phyloP scores from a whole-genome alignment of 805 yeast genomes.

The Metschnikowia lachancei region DNA sequence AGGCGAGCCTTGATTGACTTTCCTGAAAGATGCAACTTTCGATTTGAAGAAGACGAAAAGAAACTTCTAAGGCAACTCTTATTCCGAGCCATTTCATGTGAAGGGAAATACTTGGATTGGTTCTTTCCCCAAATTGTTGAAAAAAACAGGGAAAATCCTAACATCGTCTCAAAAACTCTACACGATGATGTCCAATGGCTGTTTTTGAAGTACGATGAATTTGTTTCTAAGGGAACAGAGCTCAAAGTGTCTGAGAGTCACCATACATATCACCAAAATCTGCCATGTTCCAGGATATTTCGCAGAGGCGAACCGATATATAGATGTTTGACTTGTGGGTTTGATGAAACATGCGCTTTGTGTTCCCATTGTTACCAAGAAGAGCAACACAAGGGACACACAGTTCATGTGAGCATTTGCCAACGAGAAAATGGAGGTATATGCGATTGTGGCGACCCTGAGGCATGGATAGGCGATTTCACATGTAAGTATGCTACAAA shows the following conservation, averaged over 20 bases:
- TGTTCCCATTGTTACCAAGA: conserved; percentile 75
- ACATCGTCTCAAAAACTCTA: conserved; percentile 9
- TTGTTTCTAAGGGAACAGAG: conserved; percentile 17
- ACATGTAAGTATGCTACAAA: conserved; percentile 43
- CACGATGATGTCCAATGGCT: conserved; percentile 34
- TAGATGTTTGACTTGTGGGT: conserved; percentile 71
- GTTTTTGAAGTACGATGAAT: conserved; percentile 29
- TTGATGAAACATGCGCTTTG: conserved; percentile 80
- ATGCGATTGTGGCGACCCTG: conserved; percentile 88
- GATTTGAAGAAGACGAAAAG: conserved; percentile 28
- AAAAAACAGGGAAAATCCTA: conserved; percentile 1
- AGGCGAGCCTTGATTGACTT: conserved; percentile 37
- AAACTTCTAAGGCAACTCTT: conserved; percentile 42
- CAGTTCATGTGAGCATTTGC: conserved; percentile 60
- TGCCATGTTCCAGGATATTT: conserved; percentile 74
- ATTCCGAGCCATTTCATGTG: conserved; percentile 41
- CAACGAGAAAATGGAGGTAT: conserved; percentile 73
- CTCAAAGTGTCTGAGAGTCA: conserved; percentile 25
- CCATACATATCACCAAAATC: conserved; percentile 51
- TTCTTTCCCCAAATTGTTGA: conserved; percentile 37
- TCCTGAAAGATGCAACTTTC: conserved; percentile 35
- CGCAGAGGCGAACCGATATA: conserved; percentile 79
- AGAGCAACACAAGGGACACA: conserved; percentile 69
- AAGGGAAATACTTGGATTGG: conserved; percentile 38
- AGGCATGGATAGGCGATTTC: conserved; percentile 65